Conservation (phyloP, 1,284 basidiomycete genomes). For the Spongiforma sp. region DNA sequence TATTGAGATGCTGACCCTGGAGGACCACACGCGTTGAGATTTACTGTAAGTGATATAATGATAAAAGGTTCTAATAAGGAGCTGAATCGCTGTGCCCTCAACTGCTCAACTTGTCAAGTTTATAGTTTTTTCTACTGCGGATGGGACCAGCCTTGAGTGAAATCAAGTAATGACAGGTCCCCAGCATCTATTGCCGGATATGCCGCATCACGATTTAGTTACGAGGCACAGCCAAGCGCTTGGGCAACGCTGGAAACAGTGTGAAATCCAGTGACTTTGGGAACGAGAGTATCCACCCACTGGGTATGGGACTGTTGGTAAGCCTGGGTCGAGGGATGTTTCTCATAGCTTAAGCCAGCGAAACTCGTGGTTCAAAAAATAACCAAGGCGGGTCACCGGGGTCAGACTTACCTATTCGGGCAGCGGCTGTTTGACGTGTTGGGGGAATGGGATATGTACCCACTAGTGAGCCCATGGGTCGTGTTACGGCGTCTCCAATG, state of each 20-base stretch:
- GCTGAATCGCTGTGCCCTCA: constrained; percentile 5
- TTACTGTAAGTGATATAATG: too few relatives aligned
- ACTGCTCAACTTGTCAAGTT: constrained; percentile 11
- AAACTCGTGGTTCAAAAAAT: constrained; percentile 16
- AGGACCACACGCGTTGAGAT: too few relatives aligned
- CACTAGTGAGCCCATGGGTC: constrained; percentile 23
- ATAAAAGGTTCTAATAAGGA: too few relatives aligned
- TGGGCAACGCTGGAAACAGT: constrained; percentile 21
- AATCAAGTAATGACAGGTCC: constrained; percentile 25
- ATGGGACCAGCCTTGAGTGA: constrained; percentile 5
- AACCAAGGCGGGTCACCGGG: constrained; percentile 4
- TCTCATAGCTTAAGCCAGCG: constrained; percentile 22
- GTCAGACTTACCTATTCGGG: constrained; percentile 15
- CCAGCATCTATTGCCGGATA: constrained; percentile 25
- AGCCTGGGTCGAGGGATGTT: constrained; percentile 12
- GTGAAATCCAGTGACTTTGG: constrained; percentile 32
- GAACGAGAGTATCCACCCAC: constrained; percentile 25
- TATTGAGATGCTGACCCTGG: too few relatives aligned
- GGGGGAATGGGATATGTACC: background rate
- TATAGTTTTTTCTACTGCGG: constrained; percentile 28
- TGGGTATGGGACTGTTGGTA: constrained; percentile 12
- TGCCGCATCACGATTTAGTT: constrained; percentile 37
- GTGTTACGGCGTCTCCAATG: constrained; percentile 23
- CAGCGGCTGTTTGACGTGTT: constrained; percentile 23
- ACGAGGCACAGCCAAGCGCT: constrained; percentile 35